phyloP scores from a whole-genome alignment of 305 asterid species.

The Fraxinus baroniana region DNA sequence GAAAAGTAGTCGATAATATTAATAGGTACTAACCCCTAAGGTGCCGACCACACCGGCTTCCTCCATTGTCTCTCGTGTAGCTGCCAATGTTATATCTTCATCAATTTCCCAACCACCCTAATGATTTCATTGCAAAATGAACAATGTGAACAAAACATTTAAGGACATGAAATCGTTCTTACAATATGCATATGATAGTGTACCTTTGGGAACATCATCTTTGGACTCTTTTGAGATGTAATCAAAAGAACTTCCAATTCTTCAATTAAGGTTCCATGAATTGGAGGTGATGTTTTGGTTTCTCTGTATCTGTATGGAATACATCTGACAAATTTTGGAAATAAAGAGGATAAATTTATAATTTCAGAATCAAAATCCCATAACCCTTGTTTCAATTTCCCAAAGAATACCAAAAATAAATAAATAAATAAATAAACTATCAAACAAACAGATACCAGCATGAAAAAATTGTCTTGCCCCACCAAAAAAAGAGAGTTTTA shows the following conservation, averaged over 20 bases:
- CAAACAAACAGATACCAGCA: too few relatives aligned
- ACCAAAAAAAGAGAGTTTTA: neutral
- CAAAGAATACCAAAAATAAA: too few relatives aligned
- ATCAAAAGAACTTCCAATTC: constrained; percentile 78
- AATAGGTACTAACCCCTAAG: constrained; percentile 49
- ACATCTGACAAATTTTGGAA: constrained; percentile 56
- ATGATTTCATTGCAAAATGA: constrained; percentile 22
- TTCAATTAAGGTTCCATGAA: constrained; percentile 45
- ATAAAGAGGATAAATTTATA: neutral
- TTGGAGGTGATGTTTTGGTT: constrained; percentile 32
- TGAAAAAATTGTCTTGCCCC: too few relatives aligned
- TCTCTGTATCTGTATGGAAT: constrained; percentile 64
- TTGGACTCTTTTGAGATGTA: constrained; percentile 70
- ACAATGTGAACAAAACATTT: constrained; percentile 25
- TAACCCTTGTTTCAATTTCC: neutral
- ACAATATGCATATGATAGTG: neutral
- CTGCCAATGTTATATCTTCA: constrained; percentile 79
- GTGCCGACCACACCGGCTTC: constrained; percentile 85
- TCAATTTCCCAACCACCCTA: constrained; percentile 99
- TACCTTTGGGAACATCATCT: constrained; percentile 90
- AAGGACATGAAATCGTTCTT: neutral
- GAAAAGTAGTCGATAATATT: neutral
- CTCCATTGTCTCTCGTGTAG: constrained; percentile 78
- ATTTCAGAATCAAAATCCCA: neutral
- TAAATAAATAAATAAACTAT: too few relatives aligned